Evolutionary conservation across 495 filamentous ascomycete genomes (phyloP).

Genomic region (Copromyces sp.): DNA sequence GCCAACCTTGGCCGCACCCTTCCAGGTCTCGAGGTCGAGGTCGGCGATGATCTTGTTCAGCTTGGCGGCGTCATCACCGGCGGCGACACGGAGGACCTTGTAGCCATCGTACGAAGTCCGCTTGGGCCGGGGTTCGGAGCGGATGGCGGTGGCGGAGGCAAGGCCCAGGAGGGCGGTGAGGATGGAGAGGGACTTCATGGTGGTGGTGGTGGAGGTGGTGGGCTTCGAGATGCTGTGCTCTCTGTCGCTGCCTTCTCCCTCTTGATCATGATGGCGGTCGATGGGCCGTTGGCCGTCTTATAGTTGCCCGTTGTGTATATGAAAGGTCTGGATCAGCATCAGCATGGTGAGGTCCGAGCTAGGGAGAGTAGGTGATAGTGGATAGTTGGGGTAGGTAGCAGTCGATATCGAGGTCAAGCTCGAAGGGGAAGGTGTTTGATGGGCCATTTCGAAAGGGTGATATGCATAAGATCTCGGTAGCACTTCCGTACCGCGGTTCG

Average conservation of each 20-base stretch:
- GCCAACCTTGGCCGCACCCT: conserved; percentile 15
- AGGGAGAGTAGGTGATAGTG: not conserved
- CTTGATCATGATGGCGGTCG: not conserved
- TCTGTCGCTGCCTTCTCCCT: not conserved
- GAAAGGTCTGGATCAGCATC: not conserved
- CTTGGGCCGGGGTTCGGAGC: conserved; percentile 1
- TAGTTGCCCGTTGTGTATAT: not conserved
- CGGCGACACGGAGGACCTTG: conserved; percentile 21
- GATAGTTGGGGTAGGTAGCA: not conserved
- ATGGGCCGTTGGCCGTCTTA: not conserved
- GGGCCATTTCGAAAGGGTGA: not conserved
- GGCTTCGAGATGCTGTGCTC: not conserved
- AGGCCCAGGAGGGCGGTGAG: conserved; percentile 8
- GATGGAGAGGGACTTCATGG: conserved; percentile 11
- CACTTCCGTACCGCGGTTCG: not conserved
- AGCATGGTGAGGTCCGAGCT: not conserved
- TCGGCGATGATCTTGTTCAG: conserved; percentile 15
- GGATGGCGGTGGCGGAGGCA: conserved; percentile 5
- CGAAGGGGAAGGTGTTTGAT: not conserved
- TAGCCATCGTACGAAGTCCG: conserved; percentile 21
- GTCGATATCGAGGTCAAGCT: not conserved
- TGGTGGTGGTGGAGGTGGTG: not conserved
- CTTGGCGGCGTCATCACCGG: conserved; percentile 13
- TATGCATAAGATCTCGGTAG: not conserved
- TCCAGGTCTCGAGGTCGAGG: conserved; percentile 23